These are phyloP conservation scores for Perkinsus chesapeaki DNA, from an alignment of 169 alveolate genomes.

Conservation along the genomic window DNA sequence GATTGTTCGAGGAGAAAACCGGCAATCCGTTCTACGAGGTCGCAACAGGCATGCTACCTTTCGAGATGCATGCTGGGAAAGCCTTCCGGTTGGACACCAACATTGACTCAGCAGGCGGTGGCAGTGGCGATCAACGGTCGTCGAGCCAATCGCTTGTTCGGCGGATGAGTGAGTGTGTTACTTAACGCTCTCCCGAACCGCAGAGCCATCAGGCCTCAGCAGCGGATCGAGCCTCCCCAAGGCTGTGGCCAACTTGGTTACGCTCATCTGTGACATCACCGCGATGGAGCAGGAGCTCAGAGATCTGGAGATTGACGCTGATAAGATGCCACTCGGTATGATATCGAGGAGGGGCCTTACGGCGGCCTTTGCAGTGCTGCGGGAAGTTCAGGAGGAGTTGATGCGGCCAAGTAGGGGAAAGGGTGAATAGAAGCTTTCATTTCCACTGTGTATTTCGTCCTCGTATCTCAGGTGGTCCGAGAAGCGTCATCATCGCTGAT, in stretches of 20 bases:
- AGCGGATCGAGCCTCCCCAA: neutral
- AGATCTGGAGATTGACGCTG: neutral
- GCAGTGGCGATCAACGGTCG: neutral
- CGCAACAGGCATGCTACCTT: neutral
- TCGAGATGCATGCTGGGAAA: neutral
- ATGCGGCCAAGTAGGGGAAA: neutral
- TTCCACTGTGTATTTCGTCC: neutral
- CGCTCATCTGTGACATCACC: neutral
- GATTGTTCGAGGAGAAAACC: neutral
- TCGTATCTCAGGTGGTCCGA: neutral
- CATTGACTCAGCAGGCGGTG: neutral
- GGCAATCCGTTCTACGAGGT: neutral
- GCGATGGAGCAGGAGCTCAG: neutral
- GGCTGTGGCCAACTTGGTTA: neutral
- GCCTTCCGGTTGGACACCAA: neutral
- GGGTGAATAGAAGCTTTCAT: no score
- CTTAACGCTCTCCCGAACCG: neutral
- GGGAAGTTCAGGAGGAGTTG: neutral
- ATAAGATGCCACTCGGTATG: neutral
- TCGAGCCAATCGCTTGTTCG: neutral
- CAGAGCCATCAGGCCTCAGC: neutral
- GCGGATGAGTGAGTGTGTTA: neutral
- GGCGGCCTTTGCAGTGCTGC: neutral
- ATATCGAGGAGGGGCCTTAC: neutral
- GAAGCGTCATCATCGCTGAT: constrained; percentile 10